Evolutionary conservation across 306 rosid species (phyloP).

Genomic region (Medicago arabica): DNA sequence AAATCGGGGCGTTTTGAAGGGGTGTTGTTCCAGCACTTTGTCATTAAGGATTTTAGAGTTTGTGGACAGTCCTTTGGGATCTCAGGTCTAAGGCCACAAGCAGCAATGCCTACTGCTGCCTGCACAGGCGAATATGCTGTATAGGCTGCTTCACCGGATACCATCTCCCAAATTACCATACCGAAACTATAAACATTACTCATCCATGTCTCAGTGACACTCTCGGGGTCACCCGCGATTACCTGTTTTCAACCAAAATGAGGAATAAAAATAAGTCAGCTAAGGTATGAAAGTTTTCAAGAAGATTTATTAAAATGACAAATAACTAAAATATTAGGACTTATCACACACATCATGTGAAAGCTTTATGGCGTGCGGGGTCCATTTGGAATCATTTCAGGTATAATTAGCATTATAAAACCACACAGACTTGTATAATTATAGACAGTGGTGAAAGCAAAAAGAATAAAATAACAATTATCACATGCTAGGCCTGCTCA

Average conservation of each 20-base stretch:
- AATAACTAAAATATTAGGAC: slow-evolving; percentile 10
- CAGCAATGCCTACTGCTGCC: slow-evolving; percentile 93
- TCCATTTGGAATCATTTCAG: slow-evolving; percentile 43
- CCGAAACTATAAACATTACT: slow-evolving; percentile 89
- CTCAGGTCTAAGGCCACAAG: slow-evolving; percentile 93
- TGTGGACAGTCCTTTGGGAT: slow-evolving; percentile 88
- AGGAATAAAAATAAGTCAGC: slow-evolving; percentile 22
- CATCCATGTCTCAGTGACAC: slow-evolving; percentile 88
- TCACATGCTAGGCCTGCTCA: slow-evolving; percentile 69
- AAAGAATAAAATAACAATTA: slow-evolving; percentile 41
- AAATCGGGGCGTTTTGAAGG: slow-evolving; percentile 88
- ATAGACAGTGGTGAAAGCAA: slow-evolving; percentile 51
- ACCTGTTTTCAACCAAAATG: slow-evolving; percentile 53
- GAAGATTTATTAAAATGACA: slow-evolving; percentile 32
- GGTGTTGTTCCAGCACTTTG: slow-evolving; percentile 83
- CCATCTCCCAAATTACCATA: slow-evolving; percentile 93
- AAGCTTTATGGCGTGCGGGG: slow-evolving; percentile 45
- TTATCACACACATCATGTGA: slow-evolving; percentile 25
- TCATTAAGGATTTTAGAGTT: slow-evolving; percentile 72
- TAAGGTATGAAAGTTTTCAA: not conserved
- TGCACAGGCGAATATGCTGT: slow-evolving; percentile 86
- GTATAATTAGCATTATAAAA: slow-evolving; percentile 32
- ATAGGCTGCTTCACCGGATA: slow-evolving; percentile 84
- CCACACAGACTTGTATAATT: slow-evolving; percentile 38
- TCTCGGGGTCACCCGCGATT: slow-evolving; percentile 91